Conservation (phyloP, 441 rosid genomes). For the Aleurites moluccanus region DNA sequence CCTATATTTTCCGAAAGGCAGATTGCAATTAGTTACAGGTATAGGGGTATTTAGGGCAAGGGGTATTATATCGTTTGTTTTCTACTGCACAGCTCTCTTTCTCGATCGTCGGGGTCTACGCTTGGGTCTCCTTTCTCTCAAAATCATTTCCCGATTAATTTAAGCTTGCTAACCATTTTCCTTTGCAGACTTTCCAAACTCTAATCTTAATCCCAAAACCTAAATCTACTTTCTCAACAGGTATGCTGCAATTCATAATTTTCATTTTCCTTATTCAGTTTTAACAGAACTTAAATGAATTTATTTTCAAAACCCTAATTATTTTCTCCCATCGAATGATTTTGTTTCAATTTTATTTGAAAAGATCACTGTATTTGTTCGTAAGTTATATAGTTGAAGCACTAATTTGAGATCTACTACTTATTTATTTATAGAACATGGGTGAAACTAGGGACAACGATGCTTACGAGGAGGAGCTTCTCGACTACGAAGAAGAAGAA, state of each 20-base stretch:
- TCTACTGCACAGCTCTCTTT: not conserved
- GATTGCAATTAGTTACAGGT: not conserved
- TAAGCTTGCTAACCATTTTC: constrained; percentile 36
- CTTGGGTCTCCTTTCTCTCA: constrained; percentile 13
- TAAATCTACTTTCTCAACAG: constrained; percentile 21
- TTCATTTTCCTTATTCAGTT: not conserved
- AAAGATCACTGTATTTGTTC: not conserved
- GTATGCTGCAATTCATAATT: constrained; percentile 13
- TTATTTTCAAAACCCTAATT: constrained; percentile 12
- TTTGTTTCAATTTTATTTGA: not conserved
- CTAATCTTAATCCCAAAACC: constrained; percentile 33
- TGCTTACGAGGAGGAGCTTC: constrained; percentile 97
- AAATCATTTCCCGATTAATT: constrained; percentile 14
- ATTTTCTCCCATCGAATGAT: not conserved
- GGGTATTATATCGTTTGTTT: not conserved
- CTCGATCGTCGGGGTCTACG: constrained; percentile 1
- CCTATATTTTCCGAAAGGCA: too few species aligned
- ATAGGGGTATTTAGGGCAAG: constrained; percentile 28
- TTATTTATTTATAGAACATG: constrained; percentile 40
- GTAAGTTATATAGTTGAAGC: not conserved
- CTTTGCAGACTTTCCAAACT: constrained; percentile 46
- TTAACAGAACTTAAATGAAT: not conserved
- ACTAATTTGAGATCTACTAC: constrained; percentile 18
- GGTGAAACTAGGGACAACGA: constrained; percentile 95
- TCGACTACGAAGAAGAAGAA: constrained; percentile 97